Evolutionary conservation across 768 basidiomycete genomes (phyloP).

Genomic region (Coprinopsis strossmayeri): DNA sequence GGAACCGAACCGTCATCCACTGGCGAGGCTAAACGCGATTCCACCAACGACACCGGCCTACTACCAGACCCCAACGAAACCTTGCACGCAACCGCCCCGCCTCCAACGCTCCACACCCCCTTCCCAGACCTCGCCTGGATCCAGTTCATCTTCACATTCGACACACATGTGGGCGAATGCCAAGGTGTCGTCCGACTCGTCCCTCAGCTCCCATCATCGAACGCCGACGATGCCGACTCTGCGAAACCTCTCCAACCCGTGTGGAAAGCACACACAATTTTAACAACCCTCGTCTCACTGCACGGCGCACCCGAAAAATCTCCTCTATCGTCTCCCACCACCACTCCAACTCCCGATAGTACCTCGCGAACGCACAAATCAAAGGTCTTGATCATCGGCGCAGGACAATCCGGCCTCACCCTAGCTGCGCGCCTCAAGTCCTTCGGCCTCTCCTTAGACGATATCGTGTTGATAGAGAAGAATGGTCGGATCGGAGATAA

Average conservation of each 20-base stretch:
- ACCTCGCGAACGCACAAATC: conserved; percentile 32
- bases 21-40: no score
- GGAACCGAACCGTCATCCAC: no score
- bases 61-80: no score
- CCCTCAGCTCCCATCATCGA: conserved; percentile 28
- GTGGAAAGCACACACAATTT: conserved; percentile 58
- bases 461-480: conserved; percentile 58
- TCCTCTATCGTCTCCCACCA: conserved; percentile 36
- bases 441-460: conserved; percentile 45
- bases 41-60: not conserved
- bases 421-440: conserved; percentile 60
- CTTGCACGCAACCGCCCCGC: no score
- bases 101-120: conserved; percentile 27
- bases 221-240: no score
- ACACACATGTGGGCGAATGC: conserved; percentile 41
- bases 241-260: no score
- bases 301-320: conserved; percentile 27
- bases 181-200: conserved; percentile 52
- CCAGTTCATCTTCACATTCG: conserved; percentile 50
- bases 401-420: conserved; percentile 61
- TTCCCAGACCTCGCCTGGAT: conserved; percentile 54
- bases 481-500: conserved; percentile 53
- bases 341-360: conserved; percentile 36
- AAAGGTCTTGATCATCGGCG: conserved; percentile 56
- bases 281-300: conserved; percentile 53